Conservation (phyloP, 257 asterid species). For the Jacaranda mimosifolia region DNA sequence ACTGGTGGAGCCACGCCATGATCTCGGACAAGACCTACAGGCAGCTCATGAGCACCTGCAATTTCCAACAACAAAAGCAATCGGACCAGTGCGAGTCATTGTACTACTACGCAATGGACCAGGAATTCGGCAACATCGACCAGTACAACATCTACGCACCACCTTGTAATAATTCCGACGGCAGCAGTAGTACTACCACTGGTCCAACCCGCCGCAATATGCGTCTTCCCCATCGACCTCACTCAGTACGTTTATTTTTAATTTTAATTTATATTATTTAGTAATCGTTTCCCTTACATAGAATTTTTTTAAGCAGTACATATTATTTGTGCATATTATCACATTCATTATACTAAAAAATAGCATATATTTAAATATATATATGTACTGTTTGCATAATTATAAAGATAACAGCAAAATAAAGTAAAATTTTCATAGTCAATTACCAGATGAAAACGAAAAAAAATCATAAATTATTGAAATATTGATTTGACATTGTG, state of each 20-base stretch:
- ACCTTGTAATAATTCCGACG: slow-evolving; percentile 79
- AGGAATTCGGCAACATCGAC: slow-evolving; percentile 91
- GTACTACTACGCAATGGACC: slow-evolving; percentile 93
- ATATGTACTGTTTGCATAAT: too few relatives aligned
- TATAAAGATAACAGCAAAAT: too few relatives aligned
- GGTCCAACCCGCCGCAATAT: slow-evolving; percentile 61
- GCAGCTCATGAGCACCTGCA: slow-evolving; percentile 80
- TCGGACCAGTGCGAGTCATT: slow-evolving; percentile 86
- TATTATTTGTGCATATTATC: too few relatives aligned
- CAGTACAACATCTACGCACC: slow-evolving; percentile 96
- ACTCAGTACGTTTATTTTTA: slow-evolving; percentile 34
- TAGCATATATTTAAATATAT: too few relatives aligned
- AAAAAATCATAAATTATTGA: too few relatives aligned
- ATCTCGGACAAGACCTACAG: slow-evolving; percentile 86
- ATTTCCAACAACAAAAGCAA: slow-evolving; percentile 68
- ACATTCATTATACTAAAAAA: too few relatives aligned
- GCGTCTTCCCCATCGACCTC: slow-evolving; percentile 82
- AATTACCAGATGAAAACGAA: too few relatives aligned
- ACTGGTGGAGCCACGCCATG: slow-evolving; percentile 99
- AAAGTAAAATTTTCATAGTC: too few relatives aligned
- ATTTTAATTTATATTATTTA: too few relatives aligned
- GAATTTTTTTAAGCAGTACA: too few relatives aligned
- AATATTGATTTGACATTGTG: too few relatives aligned
- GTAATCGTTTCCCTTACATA: too few relatives aligned
- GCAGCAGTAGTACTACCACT: slow-evolving; percentile 12